Percentiles rank a stretch among this genome's conserved stretches.
phyloP scores from a whole-genome alignment of 106 monocot genomes.

The Dendrobium officinale region DNA sequence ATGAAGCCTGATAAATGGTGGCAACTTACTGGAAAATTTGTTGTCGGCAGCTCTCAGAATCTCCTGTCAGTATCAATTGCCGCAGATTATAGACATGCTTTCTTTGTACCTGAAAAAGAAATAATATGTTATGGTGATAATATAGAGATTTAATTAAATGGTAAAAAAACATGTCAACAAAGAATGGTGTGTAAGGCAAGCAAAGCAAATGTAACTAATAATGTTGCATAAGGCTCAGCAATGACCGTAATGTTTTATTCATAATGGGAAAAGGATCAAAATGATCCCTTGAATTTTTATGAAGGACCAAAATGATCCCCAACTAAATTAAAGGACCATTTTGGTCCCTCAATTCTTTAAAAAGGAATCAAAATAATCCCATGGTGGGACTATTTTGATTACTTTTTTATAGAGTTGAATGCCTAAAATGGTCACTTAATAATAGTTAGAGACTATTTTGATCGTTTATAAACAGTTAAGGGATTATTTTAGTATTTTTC shows the following conservation, averaged over 20 bases:
- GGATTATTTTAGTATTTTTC: no score
- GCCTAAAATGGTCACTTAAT: no score
- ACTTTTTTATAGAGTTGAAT: no score
- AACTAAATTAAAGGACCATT: no score
- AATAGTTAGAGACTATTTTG: no score
- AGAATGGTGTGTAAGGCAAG: neutral
- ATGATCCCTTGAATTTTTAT: no score
- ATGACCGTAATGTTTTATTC: neutral
- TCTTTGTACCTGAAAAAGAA: constrained; percentile 69
- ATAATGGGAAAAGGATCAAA: neutral
- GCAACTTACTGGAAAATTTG: constrained; percentile 73
- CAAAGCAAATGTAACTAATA: constrained; percentile 1
- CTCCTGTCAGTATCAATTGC: constrained; percentile 80
- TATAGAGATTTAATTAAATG: neutral
- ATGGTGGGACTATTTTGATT: no score
- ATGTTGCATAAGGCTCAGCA: neutral
- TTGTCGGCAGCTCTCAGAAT: constrained; percentile 69
- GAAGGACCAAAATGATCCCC: no score
- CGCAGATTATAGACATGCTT: constrained; percentile 95
- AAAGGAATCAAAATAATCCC: no score
- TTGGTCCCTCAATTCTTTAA: no score
- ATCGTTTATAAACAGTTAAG: no score
- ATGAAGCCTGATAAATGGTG: neutral
- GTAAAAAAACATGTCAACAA: neutral
- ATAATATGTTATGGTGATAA: neutral